These are phyloP conservation scores for Parietaria judaica DNA, from an alignment of 306 rosid genomes.

Conservation along the genomic window DNA sequence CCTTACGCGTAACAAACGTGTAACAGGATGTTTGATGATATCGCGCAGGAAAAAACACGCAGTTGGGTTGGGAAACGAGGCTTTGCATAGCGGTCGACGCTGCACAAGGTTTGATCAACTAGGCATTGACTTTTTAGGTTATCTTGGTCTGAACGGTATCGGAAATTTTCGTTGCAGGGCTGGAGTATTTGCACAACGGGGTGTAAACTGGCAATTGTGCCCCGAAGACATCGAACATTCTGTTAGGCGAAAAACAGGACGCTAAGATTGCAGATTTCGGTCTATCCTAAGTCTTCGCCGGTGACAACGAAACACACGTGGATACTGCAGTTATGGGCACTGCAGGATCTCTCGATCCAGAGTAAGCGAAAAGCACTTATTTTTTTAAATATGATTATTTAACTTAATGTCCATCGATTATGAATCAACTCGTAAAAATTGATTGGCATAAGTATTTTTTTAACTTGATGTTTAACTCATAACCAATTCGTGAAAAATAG, in stretches of 20 bases:
- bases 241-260: slow-evolving; percentile 47
- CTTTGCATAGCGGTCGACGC: slow-evolving; percentile 61
- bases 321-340: slow-evolving; percentile 45
- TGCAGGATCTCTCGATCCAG: slow-evolving; percentile 71
- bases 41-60: slow-evolving; percentile 33
- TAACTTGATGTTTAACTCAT: no score
- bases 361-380: slow-evolving; percentile 26
- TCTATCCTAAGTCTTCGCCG: slow-evolving; percentile 45
- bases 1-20: neutral
- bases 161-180: slow-evolving; percentile 30
- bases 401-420: no score
- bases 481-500: no score
- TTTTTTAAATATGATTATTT: no score
- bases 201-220: slow-evolving; percentile 64
- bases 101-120: slow-evolving; percentile 41
- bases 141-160: neutral
- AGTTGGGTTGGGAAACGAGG: slow-evolving; percentile 50
- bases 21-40: slow-evolving; percentile 14
- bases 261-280: slow-evolving; percentile 79
- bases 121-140: neutral
- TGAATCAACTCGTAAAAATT: no score
- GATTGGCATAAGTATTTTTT: no score
- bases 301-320: slow-evolving; percentile 20
- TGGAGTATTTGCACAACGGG: slow-evolving; percentile 74
- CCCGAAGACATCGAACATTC: slow-evolving; percentile 65